Percentiles rank a stretch among this genome's conserved stretches.
These are phyloP conservation scores for Podochytrium sp. DNA, from an alignment of 192 early-diverging fungal species.

Conservation along the genomic window DNA sequence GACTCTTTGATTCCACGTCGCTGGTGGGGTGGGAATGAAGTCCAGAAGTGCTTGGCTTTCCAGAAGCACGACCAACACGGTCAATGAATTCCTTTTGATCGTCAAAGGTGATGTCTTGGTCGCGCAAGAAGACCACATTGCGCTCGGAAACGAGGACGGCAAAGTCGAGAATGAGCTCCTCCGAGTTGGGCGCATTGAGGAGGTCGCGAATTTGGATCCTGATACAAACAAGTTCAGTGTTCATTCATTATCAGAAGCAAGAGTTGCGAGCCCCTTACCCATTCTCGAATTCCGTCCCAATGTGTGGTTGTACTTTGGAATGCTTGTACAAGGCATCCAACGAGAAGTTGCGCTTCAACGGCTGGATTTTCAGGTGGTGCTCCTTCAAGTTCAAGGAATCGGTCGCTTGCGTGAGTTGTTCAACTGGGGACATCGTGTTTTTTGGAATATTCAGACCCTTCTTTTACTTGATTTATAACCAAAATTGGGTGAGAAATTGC, in stretches of 20 bases:
- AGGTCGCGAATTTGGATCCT: slow-evolving; percentile 29
- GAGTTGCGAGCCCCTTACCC: too few species aligned
- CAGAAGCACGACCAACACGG: slow-evolving; percentile 9
- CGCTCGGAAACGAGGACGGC: slow-evolving; percentile 67
- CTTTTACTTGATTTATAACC: too few species aligned
- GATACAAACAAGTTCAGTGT: too few species aligned
- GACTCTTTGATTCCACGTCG: slow-evolving; percentile 1
- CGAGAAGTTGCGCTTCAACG: slow-evolving; percentile 18
- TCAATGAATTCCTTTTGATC: slow-evolving; percentile 56
- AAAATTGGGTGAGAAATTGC: too few species aligned
- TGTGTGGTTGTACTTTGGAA: slow-evolving; percentile 57
- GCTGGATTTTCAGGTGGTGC: slow-evolving; percentile 3
- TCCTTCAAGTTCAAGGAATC: background rate
- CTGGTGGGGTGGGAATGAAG: slow-evolving; percentile 25
- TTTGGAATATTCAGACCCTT: too few species aligned
- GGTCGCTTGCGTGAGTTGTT: slow-evolving; percentile 2
- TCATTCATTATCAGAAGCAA: background rate
- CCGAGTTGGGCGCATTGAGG: slow-evolving; percentile 49
- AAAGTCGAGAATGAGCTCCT: slow-evolving; percentile 65
- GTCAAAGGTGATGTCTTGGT: slow-evolving; percentile 64
- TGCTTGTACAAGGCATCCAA: slow-evolving; percentile 55
- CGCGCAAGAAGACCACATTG: slow-evolving; percentile 71
- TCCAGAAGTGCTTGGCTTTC: slow-evolving; percentile 22
- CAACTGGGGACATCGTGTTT: too few species aligned
- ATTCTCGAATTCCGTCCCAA: slow-evolving; percentile 72